Evolutionary conservation across 768 basidiomycete species (phyloP).

Genomic region (Dictyophora rubrovolvata): DNA sequence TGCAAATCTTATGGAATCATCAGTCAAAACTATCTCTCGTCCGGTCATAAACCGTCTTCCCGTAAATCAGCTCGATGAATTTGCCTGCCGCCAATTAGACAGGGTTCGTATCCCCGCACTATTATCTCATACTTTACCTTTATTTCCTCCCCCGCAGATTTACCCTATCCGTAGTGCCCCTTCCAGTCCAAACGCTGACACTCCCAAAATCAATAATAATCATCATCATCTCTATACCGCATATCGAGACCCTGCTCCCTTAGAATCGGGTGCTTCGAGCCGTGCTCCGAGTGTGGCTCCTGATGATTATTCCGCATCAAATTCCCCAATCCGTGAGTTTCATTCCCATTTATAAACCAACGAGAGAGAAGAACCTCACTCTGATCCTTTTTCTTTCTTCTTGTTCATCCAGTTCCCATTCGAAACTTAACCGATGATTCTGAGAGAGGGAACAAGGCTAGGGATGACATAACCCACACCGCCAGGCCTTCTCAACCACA

Average conservation of each 20-base stretch:
- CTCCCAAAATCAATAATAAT: neutral
- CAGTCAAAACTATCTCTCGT: slow-evolving; percentile 68
- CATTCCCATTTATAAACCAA: neutral
- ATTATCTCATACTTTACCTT: neutral
- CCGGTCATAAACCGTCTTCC: slow-evolving; percentile 76
- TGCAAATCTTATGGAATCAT: slow-evolving; percentile 78
- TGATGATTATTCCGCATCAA: neutral
- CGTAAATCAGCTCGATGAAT: slow-evolving; percentile 62
- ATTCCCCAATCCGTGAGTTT: slow-evolving; percentile 1
- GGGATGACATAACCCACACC: too few relatives aligned
- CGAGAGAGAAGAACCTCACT: neutral
- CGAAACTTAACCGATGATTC: neutral
- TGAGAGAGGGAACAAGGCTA: neutral
- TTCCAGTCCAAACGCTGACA: neutral
- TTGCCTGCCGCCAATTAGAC: slow-evolving; percentile 82
- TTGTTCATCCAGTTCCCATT: neutral
- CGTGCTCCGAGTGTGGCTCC: slow-evolving; percentile 5
- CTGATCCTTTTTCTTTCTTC: neutral
- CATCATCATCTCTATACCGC: neutral
- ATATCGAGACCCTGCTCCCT: slow-evolving; percentile 1
- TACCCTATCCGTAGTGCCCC: neutral
- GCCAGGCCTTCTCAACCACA: slow-evolving; percentile 1
- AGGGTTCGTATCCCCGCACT: slow-evolving; percentile 38
- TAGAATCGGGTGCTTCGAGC: neutral
- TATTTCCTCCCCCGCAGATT: neutral